These are phyloP conservation scores for Petunia hybrid DNA, from an alignment of 305 asterid genomes.

Conservation along the genomic window DNA sequence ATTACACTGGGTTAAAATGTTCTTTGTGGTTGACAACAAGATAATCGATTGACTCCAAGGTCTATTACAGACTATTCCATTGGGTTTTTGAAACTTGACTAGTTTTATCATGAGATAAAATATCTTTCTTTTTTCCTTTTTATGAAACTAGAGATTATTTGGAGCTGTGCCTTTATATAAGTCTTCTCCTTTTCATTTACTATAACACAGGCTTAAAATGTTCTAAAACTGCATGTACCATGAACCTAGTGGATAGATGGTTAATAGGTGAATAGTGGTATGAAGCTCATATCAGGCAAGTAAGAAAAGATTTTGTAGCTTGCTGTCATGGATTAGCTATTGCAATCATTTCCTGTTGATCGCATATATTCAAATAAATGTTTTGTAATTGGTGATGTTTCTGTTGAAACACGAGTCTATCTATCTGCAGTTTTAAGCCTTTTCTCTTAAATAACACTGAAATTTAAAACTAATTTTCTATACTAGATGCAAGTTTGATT, in stretches of 20 bases:
- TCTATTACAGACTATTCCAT: slow-evolving; percentile 1
- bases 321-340: slow-evolving; percentile 6
- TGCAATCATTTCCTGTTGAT: slow-evolving; percentile 14
- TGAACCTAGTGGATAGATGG: neutral
- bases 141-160: neutral
- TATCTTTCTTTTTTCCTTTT: neutral
- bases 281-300: neutral
- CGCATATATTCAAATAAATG: neutral
- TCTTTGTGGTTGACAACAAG: slow-evolving; percentile 7
- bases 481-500: neutral
- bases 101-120: neutral
- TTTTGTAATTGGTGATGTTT: slow-evolving; percentile 11
- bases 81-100: neutral
- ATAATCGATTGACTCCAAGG: slow-evolving; percentile 7
- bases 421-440: neutral
- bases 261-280: neutral
- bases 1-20: neutral
- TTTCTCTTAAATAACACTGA: neutral
- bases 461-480: no score
- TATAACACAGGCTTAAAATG: neutral
- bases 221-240: neutral
- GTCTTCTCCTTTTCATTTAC: neutral
- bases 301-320: neutral
- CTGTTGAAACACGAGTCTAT: slow-evolving; percentile 4
- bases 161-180: neutral